Evolutionary conservation across 2,329 filamentous ascomycete genomes (phyloP), one percentile per base, ranked within the genome.

Genomic region (Metarhizium anisopliae): DNA sequence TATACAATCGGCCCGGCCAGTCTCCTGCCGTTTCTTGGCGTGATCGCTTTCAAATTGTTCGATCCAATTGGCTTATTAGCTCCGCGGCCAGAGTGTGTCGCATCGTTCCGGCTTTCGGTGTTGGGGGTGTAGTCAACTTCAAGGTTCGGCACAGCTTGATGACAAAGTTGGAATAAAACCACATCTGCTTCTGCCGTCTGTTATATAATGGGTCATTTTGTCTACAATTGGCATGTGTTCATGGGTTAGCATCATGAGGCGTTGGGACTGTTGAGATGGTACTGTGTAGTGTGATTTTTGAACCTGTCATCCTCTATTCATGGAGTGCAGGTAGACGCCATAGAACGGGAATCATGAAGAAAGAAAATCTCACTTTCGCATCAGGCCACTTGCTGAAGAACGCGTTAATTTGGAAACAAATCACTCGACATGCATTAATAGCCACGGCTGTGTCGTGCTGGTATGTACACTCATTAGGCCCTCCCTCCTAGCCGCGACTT

Each of bases 81-180:
- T 83, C 83, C 35, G 71, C 82, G 56, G 91, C 92, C 30, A 75
- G 91, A 54, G 87, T 96, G 71, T 87, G 87, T 58, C 81, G 92
- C 65, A 95, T 96, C 63, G 80, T 96, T 2, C 91, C 91, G 18
- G 91, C 91, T 0, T 96, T 93, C 75, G 92, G 91, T 2, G 79
- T 95, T 13, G 92, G 91, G 1, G 91, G 91, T 0, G 89, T 95
- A 11, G 87, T 94, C 11, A 96, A 96, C 71, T 79, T 79, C 57
- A 85, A 87, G 65, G 76, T 93, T 49, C 79, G 91, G 62, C 76
- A 73, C 65, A 74, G 68, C 54, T 67, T 93, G 62, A 91, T 95
- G 86, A 74, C 74, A 62, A 78, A 69, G 63, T 66, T 89, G 56
- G 79, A 70, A 54, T 72, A 57, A 62, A 38, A 11, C 14, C 13